A percentile compares a stretch with the other conserved stretches of the same genome.
phyloP scores from a whole-genome alignment of 805 yeast genomes.

The Hanseniaspora pseudoguilliermondii region DNA sequence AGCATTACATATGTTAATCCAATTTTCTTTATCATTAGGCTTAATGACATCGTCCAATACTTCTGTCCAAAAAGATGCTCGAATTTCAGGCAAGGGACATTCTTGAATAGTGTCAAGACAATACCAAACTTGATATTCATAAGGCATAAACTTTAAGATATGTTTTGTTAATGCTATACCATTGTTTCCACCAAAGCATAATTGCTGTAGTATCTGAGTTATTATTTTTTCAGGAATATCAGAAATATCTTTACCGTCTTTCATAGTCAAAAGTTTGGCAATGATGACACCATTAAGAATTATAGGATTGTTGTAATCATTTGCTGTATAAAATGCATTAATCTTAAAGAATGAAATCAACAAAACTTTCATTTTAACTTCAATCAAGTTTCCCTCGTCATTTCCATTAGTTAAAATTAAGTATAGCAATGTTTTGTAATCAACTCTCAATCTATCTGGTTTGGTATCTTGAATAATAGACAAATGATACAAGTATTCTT shows the following conservation, averaged over 20 bases:
- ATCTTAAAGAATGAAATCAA: slow-evolving; percentile 4
- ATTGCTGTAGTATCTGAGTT: slow-evolving; percentile 8
- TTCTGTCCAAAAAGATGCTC: slow-evolving; percentile 49
- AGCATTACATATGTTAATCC: neutral
- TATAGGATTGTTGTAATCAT: slow-evolving; percentile 7
- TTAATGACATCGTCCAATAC: slow-evolving; percentile 52
- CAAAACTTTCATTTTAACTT: neutral
- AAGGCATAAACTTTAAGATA: slow-evolving; percentile 14
- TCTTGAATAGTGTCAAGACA: slow-evolving; percentile 43
- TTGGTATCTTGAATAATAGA: slow-evolving; percentile 27
- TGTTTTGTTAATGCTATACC: neutral
- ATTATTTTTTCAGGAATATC: slow-evolving; percentile 4
- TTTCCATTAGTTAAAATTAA: slow-evolving; percentile 17
- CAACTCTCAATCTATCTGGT: slow-evolving; percentile 24
- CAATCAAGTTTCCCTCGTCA: neutral
- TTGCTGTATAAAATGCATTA: slow-evolving; percentile 9
- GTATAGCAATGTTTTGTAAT: slow-evolving; percentile 27
- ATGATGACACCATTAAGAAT: slow-evolving; percentile 6
- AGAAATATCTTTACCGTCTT: neutral
- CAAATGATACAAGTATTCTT: slow-evolving; percentile 28
- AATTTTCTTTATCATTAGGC: slow-evolving; percentile 13
- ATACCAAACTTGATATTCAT: slow-evolving; percentile 19
- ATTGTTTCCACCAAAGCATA: neutral
- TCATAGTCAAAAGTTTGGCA: neutral
- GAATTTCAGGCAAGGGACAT: slow-evolving; percentile 53